These are phyloP conservation scores for Trichosporon sp. DNA, from an alignment of 1,284 basidiomycete species.

Conservation along the genomic window DNA sequence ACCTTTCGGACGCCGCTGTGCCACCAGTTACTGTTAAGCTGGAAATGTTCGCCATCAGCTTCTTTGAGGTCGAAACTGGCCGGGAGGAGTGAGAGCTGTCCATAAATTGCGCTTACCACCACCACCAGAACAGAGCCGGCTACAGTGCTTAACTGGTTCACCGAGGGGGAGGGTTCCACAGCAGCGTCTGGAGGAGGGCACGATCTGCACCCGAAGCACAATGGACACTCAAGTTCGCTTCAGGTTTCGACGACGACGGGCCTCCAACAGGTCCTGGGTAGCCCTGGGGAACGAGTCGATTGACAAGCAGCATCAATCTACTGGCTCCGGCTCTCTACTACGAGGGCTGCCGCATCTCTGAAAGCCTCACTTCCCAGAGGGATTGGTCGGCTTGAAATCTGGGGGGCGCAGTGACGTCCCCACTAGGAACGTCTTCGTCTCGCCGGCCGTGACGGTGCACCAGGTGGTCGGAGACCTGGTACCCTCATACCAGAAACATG, in stretches of 20 bases:
- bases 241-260: too few relatives aligned
- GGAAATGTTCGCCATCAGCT: not conserved
- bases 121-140: not conserved
- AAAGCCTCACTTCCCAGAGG: not conserved
- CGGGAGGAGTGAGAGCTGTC: not conserved
- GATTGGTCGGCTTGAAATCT: not conserved
- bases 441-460: too few relatives aligned
- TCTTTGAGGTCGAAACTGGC: not conserved
- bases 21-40: not conserved
- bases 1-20: not conserved
- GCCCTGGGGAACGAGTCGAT: not conserved
- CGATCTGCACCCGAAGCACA: too few relatives aligned
- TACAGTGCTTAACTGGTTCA: not conserved
- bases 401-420: too few relatives aligned
- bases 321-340: not conserved
- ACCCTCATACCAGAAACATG: too few relatives aligned
- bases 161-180: too few relatives aligned
- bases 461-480: too few relatives aligned
- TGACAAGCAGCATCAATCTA: not conserved
- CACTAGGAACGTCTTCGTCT: too few relatives aligned
- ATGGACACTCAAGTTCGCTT: too few relatives aligned
- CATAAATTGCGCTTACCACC: not conserved
- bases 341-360: not conserved
- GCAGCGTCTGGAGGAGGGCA: too few relatives aligned
- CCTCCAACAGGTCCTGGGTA: too few relatives aligned